Evolutionary conservation across 169 alveolate species (phyloP).

Genomic region (Prorocentrum cordatum): DNA sequence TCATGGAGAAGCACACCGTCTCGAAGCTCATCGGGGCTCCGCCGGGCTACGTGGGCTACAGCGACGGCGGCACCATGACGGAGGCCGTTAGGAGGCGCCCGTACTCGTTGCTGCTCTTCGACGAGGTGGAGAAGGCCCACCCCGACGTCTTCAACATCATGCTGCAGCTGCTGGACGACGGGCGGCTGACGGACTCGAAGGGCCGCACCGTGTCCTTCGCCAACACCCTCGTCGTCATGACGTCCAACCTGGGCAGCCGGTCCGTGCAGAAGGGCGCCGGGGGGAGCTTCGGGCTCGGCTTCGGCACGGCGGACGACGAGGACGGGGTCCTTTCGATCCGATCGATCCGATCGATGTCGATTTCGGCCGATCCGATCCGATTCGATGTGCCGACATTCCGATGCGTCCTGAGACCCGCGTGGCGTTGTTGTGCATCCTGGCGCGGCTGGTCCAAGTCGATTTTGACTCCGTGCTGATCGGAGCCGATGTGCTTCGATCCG

Average conservation of each 20-base stretch:
- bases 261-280: conserved; percentile 1
- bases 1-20: conserved; percentile 74
- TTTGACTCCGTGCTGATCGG: no score
- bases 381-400: no score
- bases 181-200: conserved; percentile 84
- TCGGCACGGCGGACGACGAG: neutral
- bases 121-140: conserved; percentile 89
- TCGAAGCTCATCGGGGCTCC: conserved; percentile 77
- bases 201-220: conserved; percentile 84
- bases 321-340: no score
- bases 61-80: conserved; percentile 78
- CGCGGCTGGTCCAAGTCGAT: no score
- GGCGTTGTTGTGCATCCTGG: no score
- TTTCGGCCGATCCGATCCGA: no score
- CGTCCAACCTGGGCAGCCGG: conserved; percentile 80
- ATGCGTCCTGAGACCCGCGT: no score
- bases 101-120: conserved; percentile 39
- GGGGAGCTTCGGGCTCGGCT: neutral
- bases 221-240: conserved; percentile 81
- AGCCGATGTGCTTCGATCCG: no score
- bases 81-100: conserved; percentile 76
- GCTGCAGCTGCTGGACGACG: conserved; percentile 79
- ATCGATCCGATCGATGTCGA: no score
- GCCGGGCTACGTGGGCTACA: conserved; percentile 80
- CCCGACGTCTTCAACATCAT: conserved; percentile 79